Percentiles rank a stretch among this genome's conserved stretches.
Evolutionary conservation across 2,329 filamentous ascomycete species (phyloP).

Genomic region (Cryphonectria radicalis): DNA sequence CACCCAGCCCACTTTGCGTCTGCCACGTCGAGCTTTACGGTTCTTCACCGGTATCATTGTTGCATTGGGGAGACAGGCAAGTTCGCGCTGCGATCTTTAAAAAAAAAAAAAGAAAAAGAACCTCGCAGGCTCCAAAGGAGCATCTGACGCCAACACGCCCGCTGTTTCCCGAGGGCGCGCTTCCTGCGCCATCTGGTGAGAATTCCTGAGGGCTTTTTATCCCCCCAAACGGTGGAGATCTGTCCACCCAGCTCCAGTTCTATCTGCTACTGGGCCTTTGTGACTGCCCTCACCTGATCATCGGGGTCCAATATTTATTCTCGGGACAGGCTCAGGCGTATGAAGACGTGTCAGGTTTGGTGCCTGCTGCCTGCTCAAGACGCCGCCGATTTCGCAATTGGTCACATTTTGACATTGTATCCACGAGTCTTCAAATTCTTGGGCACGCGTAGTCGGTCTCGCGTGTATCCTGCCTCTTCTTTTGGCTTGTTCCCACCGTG

Average conservation of each 20-base stretch:
- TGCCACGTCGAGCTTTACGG: not conserved
- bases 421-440: constrained; percentile 1
- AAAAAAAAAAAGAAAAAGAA: not conserved
- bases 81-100: not conserved
- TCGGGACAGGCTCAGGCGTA: not conserved
- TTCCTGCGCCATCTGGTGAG: not conserved
- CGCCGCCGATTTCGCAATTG: constrained; percentile 6
- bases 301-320: not conserved
- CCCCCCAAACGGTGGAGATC: not conserved
- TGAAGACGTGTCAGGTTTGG: not conserved
- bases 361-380: not conserved
- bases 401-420: not conserved
- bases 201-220: not conserved
- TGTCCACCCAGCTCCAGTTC: constrained; percentile 1
- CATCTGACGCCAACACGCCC: not conserved
- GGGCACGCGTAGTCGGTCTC: constrained; percentile 1
- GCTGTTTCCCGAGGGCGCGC: not conserved
- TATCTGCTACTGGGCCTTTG: not conserved
- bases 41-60: not conserved
- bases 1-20: not conserved
- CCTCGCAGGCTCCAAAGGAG: not conserved
- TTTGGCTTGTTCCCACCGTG: constrained; percentile 11
- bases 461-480: constrained; percentile 13
- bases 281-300: constrained; percentile 3
- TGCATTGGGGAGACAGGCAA: not conserved